Conservation (phyloP, 768 basidiomycete species). For the Suillus variegatus region DNA sequence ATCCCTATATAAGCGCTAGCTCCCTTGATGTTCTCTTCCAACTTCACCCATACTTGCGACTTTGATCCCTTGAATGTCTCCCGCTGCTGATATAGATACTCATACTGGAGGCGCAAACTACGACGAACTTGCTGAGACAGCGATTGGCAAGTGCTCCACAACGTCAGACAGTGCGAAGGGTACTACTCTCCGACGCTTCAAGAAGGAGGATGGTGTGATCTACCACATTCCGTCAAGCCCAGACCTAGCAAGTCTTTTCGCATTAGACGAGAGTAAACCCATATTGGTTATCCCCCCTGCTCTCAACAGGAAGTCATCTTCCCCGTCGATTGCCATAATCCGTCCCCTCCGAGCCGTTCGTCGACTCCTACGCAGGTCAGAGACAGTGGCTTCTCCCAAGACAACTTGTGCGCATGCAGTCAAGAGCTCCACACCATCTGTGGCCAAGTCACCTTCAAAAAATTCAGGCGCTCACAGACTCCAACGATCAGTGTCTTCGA, state of each 20-base stretch:
- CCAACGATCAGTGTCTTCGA: background rate
- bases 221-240: background rate
- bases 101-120: background rate
- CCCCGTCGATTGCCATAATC: background rate
- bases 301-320: background rate
- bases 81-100: background rate
- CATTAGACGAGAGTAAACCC: background rate
- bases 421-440: background rate
- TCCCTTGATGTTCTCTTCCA: background rate
- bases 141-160: background rate
- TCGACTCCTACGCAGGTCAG: background rate
- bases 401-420: background rate
- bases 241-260: background rate
- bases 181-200: background rate
- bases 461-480: background rate
- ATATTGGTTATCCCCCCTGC: too few relatives aligned
- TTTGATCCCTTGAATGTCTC: background rate
- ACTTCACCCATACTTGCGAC: background rate
- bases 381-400: background rate
- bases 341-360: background rate
- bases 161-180: background rate
- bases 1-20: background rate
- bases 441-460: background rate
- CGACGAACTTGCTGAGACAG: background rate
- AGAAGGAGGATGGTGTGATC: background rate